Base-by-base conservation (phyloP, 768 basidiomycete species). In the Trametes coccinea region DNA sequence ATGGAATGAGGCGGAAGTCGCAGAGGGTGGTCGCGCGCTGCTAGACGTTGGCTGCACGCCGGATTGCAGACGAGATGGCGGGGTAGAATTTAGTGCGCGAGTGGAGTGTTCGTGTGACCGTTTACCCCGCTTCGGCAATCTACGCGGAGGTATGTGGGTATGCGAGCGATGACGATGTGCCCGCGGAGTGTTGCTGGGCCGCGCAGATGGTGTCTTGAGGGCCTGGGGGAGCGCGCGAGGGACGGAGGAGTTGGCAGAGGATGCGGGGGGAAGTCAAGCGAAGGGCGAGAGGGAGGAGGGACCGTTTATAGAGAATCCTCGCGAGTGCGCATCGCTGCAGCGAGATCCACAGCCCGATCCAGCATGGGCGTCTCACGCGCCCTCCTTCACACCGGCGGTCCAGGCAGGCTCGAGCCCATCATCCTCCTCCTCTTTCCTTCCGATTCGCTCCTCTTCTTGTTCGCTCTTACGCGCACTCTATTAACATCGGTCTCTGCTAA, bases 91-190 rank as follows among this genome's bases (percentile, higher is more conserved):
- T 43, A 53, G 52, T 44, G 56, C 56, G 56, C 45, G 40, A 46
- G 53, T 46, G 47, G 51, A 53, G 62, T 45, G 56, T 63, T 59
- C 62, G 62, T 63, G 61, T 58, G 61, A 62, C 61, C 55, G 56
- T 49, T n/a, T 54, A 53, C 56, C 56, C 61, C 56, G 52, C 56
- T 58, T 62, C 61, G 61, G 61, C 61, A 62, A 62, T 58, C 56
- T 58, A 53, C 51, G 61, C 54, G 14, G 22, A 17, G 29, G 10
- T 13, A 31, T 34, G 54, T 34, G 31, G 30, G 10, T 17, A 44
- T 46, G 54, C 22, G 45, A 60, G 59, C 43, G 41, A 10, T 10
- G 33, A 31, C 17, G 33, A 53, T 48, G 59, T 48, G 59, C 40
- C 59, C 51, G n/a, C 33, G 59, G 44, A 30, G n/a, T 16, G 50